These are phyloP conservation scores for Breynia disticha DNA, from an alignment of 441 rosid species.

Conservation along the genomic window DNA sequence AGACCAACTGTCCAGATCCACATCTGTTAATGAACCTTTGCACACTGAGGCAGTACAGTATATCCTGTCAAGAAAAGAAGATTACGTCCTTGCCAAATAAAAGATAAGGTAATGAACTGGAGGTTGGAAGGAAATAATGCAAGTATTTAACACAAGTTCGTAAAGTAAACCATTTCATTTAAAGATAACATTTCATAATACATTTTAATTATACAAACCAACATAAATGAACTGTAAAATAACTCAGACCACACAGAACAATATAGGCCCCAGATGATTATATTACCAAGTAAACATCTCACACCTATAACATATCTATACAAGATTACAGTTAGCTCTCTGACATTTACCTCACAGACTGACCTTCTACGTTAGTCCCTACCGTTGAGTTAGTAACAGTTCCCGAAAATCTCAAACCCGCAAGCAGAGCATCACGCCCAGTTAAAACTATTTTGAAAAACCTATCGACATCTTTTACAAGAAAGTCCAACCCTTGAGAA, in stretches of 20 bases:
- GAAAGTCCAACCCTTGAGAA: slow-evolving; percentile 54
- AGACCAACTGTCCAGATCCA: no score
- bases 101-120: no score
- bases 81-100: no score
- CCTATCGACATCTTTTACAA: slow-evolving; percentile 58
- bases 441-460: slow-evolving; percentile 74
- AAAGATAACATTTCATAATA: slow-evolving; percentile 4
- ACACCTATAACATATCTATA: slow-evolving; percentile 24
- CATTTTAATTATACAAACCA: slow-evolving; percentile 13
- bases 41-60: no score
- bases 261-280: background rate
- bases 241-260: slow-evolving; percentile 10
- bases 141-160: no score
- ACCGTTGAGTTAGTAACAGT: slow-evolving; percentile 20
- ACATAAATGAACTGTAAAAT: background rate
- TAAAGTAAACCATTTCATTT: no score
- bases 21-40: no score
- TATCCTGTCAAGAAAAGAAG: no score
- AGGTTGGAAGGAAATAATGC: no score
- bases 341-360: slow-evolving; percentile 20
- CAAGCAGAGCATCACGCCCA: slow-evolving; percentile 76
- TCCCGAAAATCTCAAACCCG: slow-evolving; percentile 47
- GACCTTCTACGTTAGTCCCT: slow-evolving; percentile 32
- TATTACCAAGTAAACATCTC: slow-evolving; percentile 14
- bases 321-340: slow-evolving; percentile 10